Conservation (phyloP, 208 protist genomes). For the Leishmania tarentolae region DNA sequence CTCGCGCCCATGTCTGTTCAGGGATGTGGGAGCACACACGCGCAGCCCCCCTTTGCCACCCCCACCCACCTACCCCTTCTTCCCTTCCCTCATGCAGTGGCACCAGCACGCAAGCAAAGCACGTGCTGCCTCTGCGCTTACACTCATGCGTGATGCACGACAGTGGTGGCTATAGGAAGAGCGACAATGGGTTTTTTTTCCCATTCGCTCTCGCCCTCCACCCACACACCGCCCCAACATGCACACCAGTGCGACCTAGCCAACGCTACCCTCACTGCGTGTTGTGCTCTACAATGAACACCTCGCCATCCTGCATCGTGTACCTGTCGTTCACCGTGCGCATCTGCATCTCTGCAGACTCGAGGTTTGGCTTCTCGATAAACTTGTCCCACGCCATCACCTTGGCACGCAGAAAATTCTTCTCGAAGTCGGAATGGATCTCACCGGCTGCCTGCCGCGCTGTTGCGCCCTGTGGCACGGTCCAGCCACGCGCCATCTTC, state of each 20-base stretch:
- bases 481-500: conserved; percentile 82
- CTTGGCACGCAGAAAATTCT: conserved; percentile 72
- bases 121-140: not conserved
- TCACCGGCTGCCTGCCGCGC: conserved; percentile 72
- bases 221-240: not conserved
- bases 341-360: conserved; percentile 85
- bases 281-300: conserved; percentile 86
- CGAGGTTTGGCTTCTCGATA: conserved; percentile 55
- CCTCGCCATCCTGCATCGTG: conserved; percentile 81
- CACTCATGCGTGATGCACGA: not conserved
- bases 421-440: conserved; percentile 88
- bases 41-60: not conserved
- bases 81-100: not conserved
- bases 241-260: not conserved
- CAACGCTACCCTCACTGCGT: conserved; percentile 16
- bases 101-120: not conserved
- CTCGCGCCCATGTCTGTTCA: not conserved
- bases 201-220: not conserved
- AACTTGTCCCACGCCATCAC: conserved; percentile 72
- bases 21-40: not conserved
- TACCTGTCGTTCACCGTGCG: conserved; percentile 55
- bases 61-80: not conserved
- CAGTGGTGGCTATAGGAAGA: not conserved
- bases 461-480: conserved; percentile 47
- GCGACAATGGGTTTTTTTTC: too few relatives aligned